Base-by-base conservation (phyloP, 2,329 filamentous ascomycete genomes). In the Cercospora sp. region DNA sequence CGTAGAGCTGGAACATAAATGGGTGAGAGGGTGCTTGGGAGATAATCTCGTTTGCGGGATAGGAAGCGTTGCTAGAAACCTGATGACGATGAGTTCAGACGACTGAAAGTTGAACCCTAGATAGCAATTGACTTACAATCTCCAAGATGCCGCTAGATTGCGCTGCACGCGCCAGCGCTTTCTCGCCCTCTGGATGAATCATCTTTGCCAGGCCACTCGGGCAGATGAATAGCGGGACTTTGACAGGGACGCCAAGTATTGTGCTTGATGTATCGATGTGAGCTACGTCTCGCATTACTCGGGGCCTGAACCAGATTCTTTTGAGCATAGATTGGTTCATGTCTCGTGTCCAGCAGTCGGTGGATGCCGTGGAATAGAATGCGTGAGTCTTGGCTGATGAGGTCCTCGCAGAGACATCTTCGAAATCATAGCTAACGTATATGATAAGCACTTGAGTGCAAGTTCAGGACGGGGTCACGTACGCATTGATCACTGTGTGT, bases 1-100 rank as follows among this genome's bases (percentile, higher is more conserved):
- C 85, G 73, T 90, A 90, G 8, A 90, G 80, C 75, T 89, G 87
- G 75, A 89, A 88, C 79, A 87, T 86, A 65, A 84, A 77, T 2
- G 76, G 78, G 51, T 76, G 74, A 20, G 69, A 65, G 3, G 72
- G 69, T 63, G 68, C 71, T 26, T 71, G 62, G 2, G 69, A 63
- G 18, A 77, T 60, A 59, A 79, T 77, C 30, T 78, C 76, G 7
- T 69, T 67, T 23, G 76, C 63, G 12, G 75, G 76, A 66, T 74
- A 76, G 18, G 71, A 74, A 1, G 76, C 75, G 58, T 76, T 78
- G 45, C 72, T 75, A 10, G 75, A 79, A 5, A 75, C 67, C 68
- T 72, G 36, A 12, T 58, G 31, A 12, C 4, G 3, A 5, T 9
- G 53, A 30, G 13, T 26, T 58, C 13, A 58, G 51, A 45, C 8